Evolutionary conservation across 2,329 filamentous ascomycete genomes (phyloP).

Genomic region (Diaporthe citri): DNA sequence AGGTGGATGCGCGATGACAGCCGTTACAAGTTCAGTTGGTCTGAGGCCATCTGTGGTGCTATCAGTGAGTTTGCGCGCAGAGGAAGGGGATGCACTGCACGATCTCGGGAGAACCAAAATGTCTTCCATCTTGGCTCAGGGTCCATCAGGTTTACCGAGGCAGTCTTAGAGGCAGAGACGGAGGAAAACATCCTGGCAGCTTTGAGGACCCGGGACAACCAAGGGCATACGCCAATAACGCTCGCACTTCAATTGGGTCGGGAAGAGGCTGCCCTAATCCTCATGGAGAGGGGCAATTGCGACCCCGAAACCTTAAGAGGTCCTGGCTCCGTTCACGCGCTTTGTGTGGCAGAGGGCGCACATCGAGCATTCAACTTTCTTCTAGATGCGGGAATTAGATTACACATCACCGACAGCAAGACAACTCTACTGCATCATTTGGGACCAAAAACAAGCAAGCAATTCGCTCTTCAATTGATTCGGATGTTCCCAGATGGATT

Average conservation of each 20-base stretch:
- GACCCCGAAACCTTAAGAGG: not conserved
- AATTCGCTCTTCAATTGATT: not conserved
- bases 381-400: not conserved
- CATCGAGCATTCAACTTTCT: not conserved
- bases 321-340: not conserved
- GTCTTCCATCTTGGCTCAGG: not conserved
- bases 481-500: not conserved
- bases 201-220: not conserved
- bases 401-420: fast-evolving
- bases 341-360: not conserved
- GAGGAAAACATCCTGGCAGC: not conserved
- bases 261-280: not conserved
- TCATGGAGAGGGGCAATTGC: not conserved
- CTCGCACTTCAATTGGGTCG: not conserved
- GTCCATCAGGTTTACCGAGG: not conserved
- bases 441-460: not conserved
- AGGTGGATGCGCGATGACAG: too few relatives aligned
- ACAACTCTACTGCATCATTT: not conserved
- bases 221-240: not conserved
- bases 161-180: not conserved
- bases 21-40: too few relatives aligned
- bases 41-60: too few relatives aligned
- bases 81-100: not conserved
- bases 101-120: not conserved
- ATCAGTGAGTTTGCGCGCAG: not conserved